Evolutionary conservation across 495 filamentous ascomycete genomes (phyloP).

Genomic region (Ascodesmis nigricans): DNA sequence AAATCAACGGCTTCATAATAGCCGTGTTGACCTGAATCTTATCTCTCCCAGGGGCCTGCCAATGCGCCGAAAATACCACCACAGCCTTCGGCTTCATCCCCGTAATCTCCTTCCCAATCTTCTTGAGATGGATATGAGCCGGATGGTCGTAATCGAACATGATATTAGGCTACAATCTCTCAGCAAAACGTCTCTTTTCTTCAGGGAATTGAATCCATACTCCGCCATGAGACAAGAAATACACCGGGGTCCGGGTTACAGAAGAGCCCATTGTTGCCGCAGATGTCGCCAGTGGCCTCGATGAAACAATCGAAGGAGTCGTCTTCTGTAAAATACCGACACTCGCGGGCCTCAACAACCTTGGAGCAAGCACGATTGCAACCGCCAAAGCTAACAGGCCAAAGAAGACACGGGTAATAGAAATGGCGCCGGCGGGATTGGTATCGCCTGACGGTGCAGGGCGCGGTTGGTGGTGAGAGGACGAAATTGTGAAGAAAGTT

Average conservation of each 20-base stretch:
- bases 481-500: too few relatives aligned
- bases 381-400: too few relatives aligned
- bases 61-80: constrained; percentile 75
- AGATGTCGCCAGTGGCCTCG: too few relatives aligned
- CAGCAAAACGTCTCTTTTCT: too few relatives aligned
- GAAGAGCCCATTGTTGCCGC: constrained; percentile 1
- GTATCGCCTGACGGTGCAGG: too few relatives aligned
- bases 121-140: constrained; percentile 43
- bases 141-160: constrained; percentile 56
- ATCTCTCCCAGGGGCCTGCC: constrained; percentile 40
- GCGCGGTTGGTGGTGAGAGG: too few relatives aligned
- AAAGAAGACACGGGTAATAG: too few relatives aligned
- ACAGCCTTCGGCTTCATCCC: constrained; percentile 57
- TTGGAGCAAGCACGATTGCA: too few relatives aligned
- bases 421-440: too few relatives aligned
- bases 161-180: constrained; percentile 37
- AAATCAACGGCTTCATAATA: constrained; percentile 49
- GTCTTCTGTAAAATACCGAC: too few relatives aligned
- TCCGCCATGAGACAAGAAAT: constrained; percentile 60
- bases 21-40: constrained; percentile 51
- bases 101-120: constrained; percentile 59
- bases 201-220: constrained; percentile 28
- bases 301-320: too few relatives aligned
- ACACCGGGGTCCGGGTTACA: constrained; percentile 35
- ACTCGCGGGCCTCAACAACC: too few relatives aligned